phyloP scores from a whole-genome alignment of 805 yeast genomes.

The Starmerella asiatica region DNA sequence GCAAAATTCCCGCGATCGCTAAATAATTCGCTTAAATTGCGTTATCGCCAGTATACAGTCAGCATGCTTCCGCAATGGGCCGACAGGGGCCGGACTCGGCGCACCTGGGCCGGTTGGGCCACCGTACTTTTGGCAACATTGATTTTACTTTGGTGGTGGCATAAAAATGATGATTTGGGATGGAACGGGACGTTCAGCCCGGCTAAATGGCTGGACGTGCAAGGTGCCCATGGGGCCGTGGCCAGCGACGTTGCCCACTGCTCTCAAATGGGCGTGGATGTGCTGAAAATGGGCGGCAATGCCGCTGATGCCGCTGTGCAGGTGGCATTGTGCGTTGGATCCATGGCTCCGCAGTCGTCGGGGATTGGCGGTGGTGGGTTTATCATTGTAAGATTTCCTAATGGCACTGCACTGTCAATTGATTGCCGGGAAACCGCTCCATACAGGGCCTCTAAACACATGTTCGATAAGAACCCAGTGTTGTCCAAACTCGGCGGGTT shows the following conservation, averaged over 20 bases:
- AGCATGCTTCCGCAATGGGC: too few relatives aligned
- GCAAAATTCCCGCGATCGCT: too few relatives aligned
- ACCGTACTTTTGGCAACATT: too few relatives aligned
- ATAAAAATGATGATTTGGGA: background rate
- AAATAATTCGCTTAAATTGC: too few relatives aligned
- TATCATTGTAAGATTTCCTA: conserved; percentile 37
- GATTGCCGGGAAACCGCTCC: conserved; percentile 93
- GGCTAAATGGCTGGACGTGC: conserved; percentile 12
- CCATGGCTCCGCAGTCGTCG: conserved; percentile 65
- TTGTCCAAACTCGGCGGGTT: conserved; percentile 65
- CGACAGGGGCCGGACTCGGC: too few relatives aligned
- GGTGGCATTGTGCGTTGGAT: conserved; percentile 77
- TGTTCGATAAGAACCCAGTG: conserved; percentile 40
- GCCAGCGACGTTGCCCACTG: conserved; percentile 53
- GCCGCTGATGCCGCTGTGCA: conserved; percentile 94
- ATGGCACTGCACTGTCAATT: conserved; percentile 43
- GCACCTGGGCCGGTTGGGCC: too few relatives aligned
- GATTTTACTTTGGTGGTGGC: too few relatives aligned
- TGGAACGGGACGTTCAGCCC: conserved; percentile 20
- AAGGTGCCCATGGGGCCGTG: conserved; percentile 42
- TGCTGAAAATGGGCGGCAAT: conserved; percentile 45
- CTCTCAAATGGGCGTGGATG: conserved; percentile 46
- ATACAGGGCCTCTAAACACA: conserved; percentile 40
- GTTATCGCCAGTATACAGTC: too few relatives aligned
- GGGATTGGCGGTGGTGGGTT: conserved; percentile 93